These are phyloP conservation scores for Globisporangium iwayamae DNA, from an alignment of 352 stramenopile species.

Conservation along the genomic window DNA sequence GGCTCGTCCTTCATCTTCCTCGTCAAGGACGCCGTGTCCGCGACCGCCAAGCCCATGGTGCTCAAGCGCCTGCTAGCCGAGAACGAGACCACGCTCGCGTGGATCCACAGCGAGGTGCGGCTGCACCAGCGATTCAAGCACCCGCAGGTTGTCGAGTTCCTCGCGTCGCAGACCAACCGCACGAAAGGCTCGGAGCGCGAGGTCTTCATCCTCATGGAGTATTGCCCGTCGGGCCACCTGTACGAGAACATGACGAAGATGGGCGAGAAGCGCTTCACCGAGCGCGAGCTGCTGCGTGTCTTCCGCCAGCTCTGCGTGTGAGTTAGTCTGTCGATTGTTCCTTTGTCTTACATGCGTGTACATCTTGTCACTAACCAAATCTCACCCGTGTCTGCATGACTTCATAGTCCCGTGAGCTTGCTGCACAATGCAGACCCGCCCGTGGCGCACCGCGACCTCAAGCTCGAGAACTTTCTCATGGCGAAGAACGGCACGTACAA, in stretches of 20 bases:
- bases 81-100: slow-evolving; percentile 55
- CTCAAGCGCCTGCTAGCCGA: slow-evolving; percentile 74
- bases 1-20: slow-evolving; percentile 84
- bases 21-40: slow-evolving; percentile 48
- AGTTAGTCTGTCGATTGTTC: slow-evolving; percentile 12
- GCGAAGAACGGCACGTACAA: slow-evolving; percentile 90
- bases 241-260: slow-evolving; percentile 92
- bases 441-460: slow-evolving; percentile 96
- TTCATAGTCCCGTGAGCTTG: slow-evolving; percentile 46
- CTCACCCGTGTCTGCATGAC: neutral
- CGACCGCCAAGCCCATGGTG: slow-evolving; percentile 42
- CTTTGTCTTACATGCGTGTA: neutral
- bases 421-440: slow-evolving; percentile 80
- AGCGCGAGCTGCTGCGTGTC: slow-evolving; percentile 63
- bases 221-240: slow-evolving; percentile 91
- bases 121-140: slow-evolving; percentile 72
- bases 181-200: slow-evolving; percentile 55
- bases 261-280: slow-evolving; percentile 58
- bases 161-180: slow-evolving; percentile 46
- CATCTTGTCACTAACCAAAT: neutral
- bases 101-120: slow-evolving; percentile 66
- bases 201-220: slow-evolving; percentile 96
- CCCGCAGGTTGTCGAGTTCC: slow-evolving; percentile 65
- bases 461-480: slow-evolving; percentile 97
- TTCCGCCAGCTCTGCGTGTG: slow-evolving; percentile 77